Evolutionary conservation across 78 protist genomes (phyloP).

Genomic region (Dictyostelium citrinum): DNA sequence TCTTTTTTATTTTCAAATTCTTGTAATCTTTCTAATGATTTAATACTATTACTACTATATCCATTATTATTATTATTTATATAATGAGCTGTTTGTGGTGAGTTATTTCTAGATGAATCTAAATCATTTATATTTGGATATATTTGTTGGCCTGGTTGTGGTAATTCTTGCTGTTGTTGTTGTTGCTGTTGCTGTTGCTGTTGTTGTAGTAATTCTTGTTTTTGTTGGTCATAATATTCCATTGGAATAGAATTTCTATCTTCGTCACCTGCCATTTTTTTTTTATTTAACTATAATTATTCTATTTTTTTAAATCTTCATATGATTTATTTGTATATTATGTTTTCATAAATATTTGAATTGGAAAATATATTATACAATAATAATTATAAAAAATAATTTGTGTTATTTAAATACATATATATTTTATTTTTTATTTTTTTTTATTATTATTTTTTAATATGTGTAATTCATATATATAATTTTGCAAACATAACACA

Average conservation of each 20-base stretch:
- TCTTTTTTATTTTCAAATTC: background rate
- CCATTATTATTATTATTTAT: background rate
- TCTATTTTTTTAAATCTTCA: too few species aligned
- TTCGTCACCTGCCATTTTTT: background rate
- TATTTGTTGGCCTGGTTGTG: background rate
- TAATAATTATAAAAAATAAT: too few species aligned
- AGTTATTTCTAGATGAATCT: background rate
- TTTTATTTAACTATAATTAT: too few species aligned
- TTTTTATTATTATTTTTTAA: too few species aligned
- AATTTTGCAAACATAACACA: background rate
- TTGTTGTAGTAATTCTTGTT: background rate
- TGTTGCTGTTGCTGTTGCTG: background rate
- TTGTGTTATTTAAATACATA: too few species aligned
- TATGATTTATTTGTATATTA: too few species aligned
- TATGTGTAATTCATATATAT: too few species aligned
- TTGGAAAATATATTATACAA: too few species aligned
- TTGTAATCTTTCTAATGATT: background rate
- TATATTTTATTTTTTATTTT: too few species aligned
- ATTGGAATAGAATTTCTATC: constrained; percentile 9
- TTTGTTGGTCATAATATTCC: background rate
- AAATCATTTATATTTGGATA: background rate
- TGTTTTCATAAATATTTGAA: too few species aligned
- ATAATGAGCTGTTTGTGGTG: background rate
- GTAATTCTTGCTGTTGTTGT: background rate
- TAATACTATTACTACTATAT: background rate